phyloP scores from a whole-genome alignment of 768 basidiomycete genomes.

The Lactarius vividus region DNA sequence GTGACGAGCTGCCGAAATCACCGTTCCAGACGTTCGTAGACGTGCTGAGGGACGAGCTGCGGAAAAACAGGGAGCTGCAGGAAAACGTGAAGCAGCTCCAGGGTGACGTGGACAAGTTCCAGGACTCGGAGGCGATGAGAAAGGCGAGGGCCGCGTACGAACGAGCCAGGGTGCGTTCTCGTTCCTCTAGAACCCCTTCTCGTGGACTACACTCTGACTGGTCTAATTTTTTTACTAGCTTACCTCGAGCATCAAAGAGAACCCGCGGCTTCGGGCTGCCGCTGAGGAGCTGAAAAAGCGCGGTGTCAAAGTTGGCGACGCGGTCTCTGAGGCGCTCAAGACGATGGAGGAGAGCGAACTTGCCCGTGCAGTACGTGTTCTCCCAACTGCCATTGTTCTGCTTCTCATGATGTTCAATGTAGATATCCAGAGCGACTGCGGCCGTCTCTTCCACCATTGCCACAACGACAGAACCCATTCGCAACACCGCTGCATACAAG shows the following conservation, averaged over 20 bases:
- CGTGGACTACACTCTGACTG: not conserved
- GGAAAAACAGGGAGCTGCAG: slow-evolving; percentile 91
- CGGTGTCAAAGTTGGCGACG: slow-evolving; percentile 91
- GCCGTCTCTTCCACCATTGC: slow-evolving; percentile 85
- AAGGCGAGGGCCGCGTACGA: slow-evolving; percentile 89
- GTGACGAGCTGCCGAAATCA: slow-evolving; percentile 74
- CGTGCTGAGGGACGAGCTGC: slow-evolving; percentile 86
- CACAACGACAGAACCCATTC: slow-evolving; percentile 92
- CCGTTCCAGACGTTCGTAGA: slow-evolving; percentile 97
- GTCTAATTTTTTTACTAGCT: slow-evolving; percentile 48
- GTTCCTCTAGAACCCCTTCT: not conserved
- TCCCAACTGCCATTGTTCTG: not conserved
- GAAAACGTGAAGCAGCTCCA: slow-evolving; percentile 97
- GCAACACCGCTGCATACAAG: slow-evolving; percentile 95
- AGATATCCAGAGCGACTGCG: slow-evolving; percentile 85
- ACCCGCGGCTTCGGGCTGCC: slow-evolving; percentile 86
- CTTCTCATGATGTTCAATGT: not conserved
- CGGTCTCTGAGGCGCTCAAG: slow-evolving; percentile 87
- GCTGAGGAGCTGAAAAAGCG: slow-evolving; percentile 89
- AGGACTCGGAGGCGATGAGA: slow-evolving; percentile 97
- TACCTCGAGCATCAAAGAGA: slow-evolving; percentile 93
- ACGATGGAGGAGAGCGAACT: slow-evolving; percentile 94
- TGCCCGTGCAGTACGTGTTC: slow-evolving; percentile 65
- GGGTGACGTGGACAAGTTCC: slow-evolving; percentile 95
- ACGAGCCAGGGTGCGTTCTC: slow-evolving; percentile 75